Percentiles rank a stretch among this genome's conserved stretches.
These are phyloP conservation scores for Bertia moriformis DNA, from an alignment of 2,329 filamentous ascomycete genomes.

Conservation along the genomic window DNA sequence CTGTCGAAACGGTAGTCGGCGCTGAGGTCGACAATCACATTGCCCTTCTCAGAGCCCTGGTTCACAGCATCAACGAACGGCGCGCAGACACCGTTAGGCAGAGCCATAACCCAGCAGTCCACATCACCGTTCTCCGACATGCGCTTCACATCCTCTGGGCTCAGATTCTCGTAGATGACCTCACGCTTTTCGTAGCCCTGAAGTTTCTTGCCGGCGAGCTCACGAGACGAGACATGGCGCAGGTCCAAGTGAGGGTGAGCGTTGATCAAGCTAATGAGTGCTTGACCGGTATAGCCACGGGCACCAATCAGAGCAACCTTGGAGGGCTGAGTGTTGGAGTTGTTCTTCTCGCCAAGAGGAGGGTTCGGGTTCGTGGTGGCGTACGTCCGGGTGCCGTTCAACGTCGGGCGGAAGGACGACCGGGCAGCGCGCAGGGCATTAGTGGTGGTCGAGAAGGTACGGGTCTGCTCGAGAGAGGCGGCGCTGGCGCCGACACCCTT, in stretches of 20 bases:
- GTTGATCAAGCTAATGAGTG: constrained; percentile 75
- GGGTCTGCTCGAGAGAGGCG: constrained; percentile 10
- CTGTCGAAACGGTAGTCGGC: constrained; percentile 87
- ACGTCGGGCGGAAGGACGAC: constrained; percentile 19
- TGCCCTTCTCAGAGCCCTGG: constrained; percentile 47
- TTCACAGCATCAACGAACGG: constrained; percentile 84
- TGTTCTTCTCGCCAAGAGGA: constrained; percentile 76
- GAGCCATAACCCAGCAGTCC: constrained; percentile 94
- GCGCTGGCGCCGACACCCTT: constrained; percentile 6
- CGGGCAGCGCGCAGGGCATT: constrained; percentile 20
- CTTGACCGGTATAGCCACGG: constrained; percentile 86
- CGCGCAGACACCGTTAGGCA: constrained; percentile 88
- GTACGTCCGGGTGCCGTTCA: constrained; percentile 28
- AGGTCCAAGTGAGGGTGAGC: constrained; percentile 81
- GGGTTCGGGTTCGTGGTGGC: constrained; percentile 75
- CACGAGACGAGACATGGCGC: constrained; percentile 80
- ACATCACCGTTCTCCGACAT: constrained; percentile 76
- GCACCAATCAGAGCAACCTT: constrained; percentile 80
- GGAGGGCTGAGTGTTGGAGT: constrained; percentile 63
- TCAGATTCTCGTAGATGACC: constrained; percentile 82
- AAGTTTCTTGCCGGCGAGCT: constrained; percentile 74
- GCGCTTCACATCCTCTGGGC: constrained; percentile 68
- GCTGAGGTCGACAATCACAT: constrained; percentile 83
- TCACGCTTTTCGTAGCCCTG: constrained; percentile 83
- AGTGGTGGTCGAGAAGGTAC: constrained; percentile 10